These are phyloP conservation scores for Mortierella sp. DNA, from an alignment of 371 early-diverging fungal genomes.

Conservation along the genomic window DNA sequence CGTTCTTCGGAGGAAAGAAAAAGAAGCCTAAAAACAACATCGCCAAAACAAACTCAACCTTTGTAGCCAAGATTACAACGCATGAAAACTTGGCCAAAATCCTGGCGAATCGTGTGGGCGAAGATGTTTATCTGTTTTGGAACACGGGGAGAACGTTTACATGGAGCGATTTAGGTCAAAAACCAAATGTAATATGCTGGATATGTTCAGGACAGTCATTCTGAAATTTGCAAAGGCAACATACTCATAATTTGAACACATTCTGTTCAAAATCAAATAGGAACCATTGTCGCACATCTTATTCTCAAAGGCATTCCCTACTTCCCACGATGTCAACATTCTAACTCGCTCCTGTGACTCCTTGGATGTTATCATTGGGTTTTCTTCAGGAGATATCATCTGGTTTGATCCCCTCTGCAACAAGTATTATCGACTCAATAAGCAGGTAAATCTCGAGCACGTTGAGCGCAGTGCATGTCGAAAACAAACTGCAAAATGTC, in stretches of 20 bases:
- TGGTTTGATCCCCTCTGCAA: constrained; percentile 86
- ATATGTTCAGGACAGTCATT: background rate
- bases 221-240: background rate
- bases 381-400: constrained; percentile 88
- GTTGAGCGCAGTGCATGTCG: constrained; percentile 72
- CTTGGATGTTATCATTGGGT: constrained; percentile 85
- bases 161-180: constrained; percentile 81
- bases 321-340: constrained; percentile 90
- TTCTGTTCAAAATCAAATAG: constrained; percentile 46
- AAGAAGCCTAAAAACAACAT: constrained; percentile 72
- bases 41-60: constrained; percentile 75
- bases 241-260: background rate
- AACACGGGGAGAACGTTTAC: constrained; percentile 85
- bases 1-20: constrained; percentile 52
- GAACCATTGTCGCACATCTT: constrained; percentile 84
- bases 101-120: constrained; percentile 73
- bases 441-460: constrained; percentile 62
- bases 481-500: constrained; percentile 64
- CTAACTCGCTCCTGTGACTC: constrained; percentile 74
- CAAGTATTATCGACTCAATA: constrained; percentile 82
- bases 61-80: constrained; percentile 87
- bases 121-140: constrained; percentile 86
- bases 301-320: constrained; percentile 83
- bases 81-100: constrained; percentile 86
- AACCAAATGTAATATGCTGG: constrained; percentile 67